A percentile compares a stretch with the other conserved stretches of the same genome.
Conservation (phyloP, 371 early-diverging fungal species). For the Circinella minor region DNA sequence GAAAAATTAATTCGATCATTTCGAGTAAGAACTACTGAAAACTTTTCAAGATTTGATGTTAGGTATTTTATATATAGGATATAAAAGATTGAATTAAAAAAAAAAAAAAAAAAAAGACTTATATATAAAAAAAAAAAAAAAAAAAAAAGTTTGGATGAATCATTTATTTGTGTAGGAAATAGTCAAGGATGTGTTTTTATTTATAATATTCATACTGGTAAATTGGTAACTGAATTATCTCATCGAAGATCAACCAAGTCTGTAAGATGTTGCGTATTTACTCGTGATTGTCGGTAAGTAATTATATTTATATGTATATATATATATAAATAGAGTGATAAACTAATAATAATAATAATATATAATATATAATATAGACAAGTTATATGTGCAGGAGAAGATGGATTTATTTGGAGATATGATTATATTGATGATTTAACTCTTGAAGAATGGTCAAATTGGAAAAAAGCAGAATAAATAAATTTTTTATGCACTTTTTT, state of each 20-base stretch:
- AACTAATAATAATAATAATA: too few relatives aligned
- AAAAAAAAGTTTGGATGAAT: constrained; percentile 72
- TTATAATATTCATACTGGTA: constrained; percentile 70
- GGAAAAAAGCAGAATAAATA: constrained; percentile 35
- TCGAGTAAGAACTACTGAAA: constrained; percentile 43
- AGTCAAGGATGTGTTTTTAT: constrained; percentile 72
- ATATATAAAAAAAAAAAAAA: too few relatives aligned
- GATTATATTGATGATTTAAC: constrained; percentile 80
- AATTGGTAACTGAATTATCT: constrained; percentile 64
- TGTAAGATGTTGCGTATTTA: constrained; percentile 78
- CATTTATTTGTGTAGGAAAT: constrained; percentile 77
- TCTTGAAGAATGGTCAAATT: constrained; percentile 72
- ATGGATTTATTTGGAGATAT: constrained; percentile 84
- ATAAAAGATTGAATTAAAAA: too few relatives aligned
- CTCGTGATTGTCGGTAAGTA: constrained; percentile 74
- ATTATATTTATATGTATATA: too few relatives aligned
- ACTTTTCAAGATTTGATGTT: constrained; percentile 50
- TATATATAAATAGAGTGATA: not conserved
- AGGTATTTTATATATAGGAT: constrained; percentile 26
- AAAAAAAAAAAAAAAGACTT: too few relatives aligned
- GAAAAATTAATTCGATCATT: constrained; percentile 36
- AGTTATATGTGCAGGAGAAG: constrained; percentile 78
- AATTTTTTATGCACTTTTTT: not conserved
- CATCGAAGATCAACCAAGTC: constrained; percentile 82
- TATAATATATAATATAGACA: constrained; percentile 57